These are phyloP conservation scores for Lipomyces yamanashiensis DNA, from an alignment of 805 yeast species.

Conservation along the genomic window DNA sequence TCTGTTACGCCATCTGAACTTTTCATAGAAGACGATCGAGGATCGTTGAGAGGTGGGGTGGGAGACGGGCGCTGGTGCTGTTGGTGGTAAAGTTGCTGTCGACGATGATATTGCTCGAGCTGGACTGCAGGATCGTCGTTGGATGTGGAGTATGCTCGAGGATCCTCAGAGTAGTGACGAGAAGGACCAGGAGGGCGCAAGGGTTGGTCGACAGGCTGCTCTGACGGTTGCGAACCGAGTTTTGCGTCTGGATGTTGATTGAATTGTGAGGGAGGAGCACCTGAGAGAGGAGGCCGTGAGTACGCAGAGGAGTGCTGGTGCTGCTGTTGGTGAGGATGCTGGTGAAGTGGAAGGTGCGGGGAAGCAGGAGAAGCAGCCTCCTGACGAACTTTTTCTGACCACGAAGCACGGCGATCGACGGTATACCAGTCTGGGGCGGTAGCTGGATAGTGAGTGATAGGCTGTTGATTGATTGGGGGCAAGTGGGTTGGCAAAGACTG, in stretches of 20 bases:
- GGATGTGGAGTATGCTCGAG: not conserved
- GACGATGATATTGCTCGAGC: slow-evolving; percentile 18
- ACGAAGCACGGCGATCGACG: slow-evolving; percentile 2
- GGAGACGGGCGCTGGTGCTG: slow-evolving; percentile 5
- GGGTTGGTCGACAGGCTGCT: no score
- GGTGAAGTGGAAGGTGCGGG: not conserved
- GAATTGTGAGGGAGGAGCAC: not conserved
- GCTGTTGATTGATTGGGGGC: slow-evolving; percentile 1
- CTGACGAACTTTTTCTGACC: not conserved
- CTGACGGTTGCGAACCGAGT: no score
- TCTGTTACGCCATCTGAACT: not conserved
- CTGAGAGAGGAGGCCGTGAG: not conserved
- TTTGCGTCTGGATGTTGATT: not conserved
- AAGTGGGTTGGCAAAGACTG: slow-evolving; percentile 6
- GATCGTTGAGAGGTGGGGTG: not conserved
- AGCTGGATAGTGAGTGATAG: not conserved
- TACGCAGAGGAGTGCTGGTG: not conserved
- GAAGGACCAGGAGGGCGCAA: no score
- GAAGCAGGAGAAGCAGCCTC: not conserved
- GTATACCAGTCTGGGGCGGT: not conserved
- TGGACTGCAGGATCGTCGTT: slow-evolving; percentile 3
- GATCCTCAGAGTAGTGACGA: not conserved
- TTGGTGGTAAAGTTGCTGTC: slow-evolving; percentile 24
- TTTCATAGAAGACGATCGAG: not conserved
- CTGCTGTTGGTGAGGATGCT: not conserved